phyloP scores from a whole-genome alignment of 805 yeast species.

The Spathaspora gorwiae region DNA sequence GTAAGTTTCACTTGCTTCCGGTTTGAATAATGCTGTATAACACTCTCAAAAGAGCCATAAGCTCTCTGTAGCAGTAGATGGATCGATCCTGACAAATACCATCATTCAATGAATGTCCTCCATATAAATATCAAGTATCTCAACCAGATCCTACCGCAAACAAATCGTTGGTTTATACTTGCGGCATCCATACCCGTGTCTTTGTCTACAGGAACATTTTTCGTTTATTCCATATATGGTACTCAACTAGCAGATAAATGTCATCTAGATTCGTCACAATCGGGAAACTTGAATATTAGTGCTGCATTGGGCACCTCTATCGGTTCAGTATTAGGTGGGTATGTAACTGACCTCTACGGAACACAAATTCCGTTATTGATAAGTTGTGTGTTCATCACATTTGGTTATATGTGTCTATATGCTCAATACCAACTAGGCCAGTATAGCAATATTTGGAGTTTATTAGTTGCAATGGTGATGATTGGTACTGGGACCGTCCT shows the following conservation, averaged over 20 bases:
- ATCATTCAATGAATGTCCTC: conserved; percentile 9
- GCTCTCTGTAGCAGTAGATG: too few species aligned
- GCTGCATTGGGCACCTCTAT: conserved; percentile 29
- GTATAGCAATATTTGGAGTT: conserved; percentile 9
- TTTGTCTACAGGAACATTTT: conserved; percentile 29
- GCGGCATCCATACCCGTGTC: conserved; percentile 27
- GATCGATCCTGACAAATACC: too few species aligned
- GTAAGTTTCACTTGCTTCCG: too few species aligned
- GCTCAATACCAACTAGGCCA: conserved; percentile 16
- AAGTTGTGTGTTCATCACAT: conserved; percentile 18
- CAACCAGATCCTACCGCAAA: conserved; percentile 18
- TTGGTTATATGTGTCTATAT: conserved; percentile 27
- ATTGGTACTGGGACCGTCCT: conserved; percentile 30
- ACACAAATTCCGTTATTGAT: conserved; percentile 29
- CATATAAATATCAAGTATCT: conserved; percentile 11
- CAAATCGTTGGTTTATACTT: conserved; percentile 24
- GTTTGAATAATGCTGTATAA: too few species aligned
- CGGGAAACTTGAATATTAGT: conserved; percentile 27
- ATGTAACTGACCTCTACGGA: conserved; percentile 30
- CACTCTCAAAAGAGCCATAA: too few species aligned
- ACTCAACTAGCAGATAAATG: conserved; percentile 30
- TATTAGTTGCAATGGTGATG: conserved; percentile 25
- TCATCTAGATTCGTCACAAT: conserved; percentile 21
- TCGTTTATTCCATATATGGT: conserved; percentile 29
- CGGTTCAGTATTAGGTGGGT: conserved; percentile 30